phyloP scores from a whole-genome alignment of 768 basidiomycete genomes.

The Lentinula boryana region DNA sequence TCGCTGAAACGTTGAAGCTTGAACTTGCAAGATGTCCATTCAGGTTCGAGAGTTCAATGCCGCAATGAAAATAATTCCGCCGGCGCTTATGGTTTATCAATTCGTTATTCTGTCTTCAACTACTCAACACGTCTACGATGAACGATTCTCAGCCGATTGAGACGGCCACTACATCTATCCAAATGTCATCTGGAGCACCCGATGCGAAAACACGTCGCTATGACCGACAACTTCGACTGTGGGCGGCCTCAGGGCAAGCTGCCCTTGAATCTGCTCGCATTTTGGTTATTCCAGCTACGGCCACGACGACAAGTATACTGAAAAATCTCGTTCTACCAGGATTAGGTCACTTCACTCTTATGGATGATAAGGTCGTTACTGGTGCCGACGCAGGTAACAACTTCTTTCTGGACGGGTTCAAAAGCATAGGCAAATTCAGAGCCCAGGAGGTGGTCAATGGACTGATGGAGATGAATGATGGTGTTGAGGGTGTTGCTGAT shows the following conservation, averaged over 20 bases:
- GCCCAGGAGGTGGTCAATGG: constrained; percentile 75
- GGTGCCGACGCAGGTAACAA: constrained; percentile 89
- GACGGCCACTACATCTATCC: constrained; percentile 32
- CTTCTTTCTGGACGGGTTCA: constrained; percentile 80
- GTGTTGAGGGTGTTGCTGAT: constrained; percentile 68
- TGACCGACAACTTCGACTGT: constrained; percentile 89
- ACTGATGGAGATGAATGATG: constrained; percentile 82
- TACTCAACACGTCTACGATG: background rate
- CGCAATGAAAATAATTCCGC: no score
- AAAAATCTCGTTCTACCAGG: constrained; percentile 98
- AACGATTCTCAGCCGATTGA: constrained; percentile 43
- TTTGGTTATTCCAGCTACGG: constrained; percentile 74
- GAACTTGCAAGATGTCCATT: no score
- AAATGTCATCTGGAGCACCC: constrained; percentile 47
- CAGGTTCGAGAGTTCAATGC: no score
- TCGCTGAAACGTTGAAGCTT: no score
- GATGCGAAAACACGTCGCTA: constrained; percentile 89
- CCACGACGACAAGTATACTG: constrained; percentile 82
- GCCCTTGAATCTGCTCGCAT: constrained; percentile 63
- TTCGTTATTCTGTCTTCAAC: no score
- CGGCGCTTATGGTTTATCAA: no score
- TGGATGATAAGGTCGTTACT: constrained; percentile 58
- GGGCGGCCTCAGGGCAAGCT: constrained; percentile 1
- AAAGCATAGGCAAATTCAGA: constrained; percentile 75
- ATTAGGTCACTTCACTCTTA: constrained; percentile 91